These are phyloP conservation scores for Hygrocybe coccinea DNA, from an alignment of 768 basidiomycete genomes.

Conservation along the genomic window DNA sequence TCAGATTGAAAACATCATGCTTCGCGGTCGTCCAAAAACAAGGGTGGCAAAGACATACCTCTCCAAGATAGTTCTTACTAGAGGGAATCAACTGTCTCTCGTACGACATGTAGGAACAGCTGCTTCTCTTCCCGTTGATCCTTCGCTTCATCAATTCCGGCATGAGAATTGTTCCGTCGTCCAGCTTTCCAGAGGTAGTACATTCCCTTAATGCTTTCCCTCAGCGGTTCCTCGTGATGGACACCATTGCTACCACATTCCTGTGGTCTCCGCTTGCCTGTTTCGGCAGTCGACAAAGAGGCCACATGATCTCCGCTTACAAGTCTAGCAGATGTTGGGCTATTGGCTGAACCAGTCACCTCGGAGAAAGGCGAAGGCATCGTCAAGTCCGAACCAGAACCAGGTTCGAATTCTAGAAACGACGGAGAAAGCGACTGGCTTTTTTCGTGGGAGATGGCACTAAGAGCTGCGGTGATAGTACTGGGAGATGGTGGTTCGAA, in stretches of 20 bases:
- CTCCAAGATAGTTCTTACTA: not conserved
- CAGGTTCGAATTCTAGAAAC: slow-evolving; percentile 5
- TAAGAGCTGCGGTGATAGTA: slow-evolving; percentile 38
- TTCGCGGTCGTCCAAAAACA: too few relatives aligned
- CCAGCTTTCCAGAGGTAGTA: slow-evolving; percentile 56
- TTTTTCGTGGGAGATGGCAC: slow-evolving; percentile 28
- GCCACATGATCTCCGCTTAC: not conserved
- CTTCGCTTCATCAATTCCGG: slow-evolving; percentile 7
- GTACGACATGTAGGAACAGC: slow-evolving; percentile 37
- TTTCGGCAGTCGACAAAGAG: slow-evolving; percentile 13
- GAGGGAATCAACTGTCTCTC: slow-evolving; percentile 23
- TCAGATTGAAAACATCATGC: too few relatives aligned
- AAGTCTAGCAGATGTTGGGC: not conserved
- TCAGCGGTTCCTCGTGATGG: slow-evolving; percentile 38
- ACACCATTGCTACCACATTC: not conserved
- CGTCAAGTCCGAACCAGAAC: slow-evolving; percentile 11
- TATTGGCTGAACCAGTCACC: not conserved
- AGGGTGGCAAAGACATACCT: too few relatives aligned
- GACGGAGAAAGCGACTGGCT: slow-evolving; percentile 12
- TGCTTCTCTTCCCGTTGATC: slow-evolving; percentile 22
- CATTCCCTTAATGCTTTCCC: slow-evolving; percentile 50
- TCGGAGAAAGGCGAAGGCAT: slow-evolving; percentile 12
- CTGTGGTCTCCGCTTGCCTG: not conserved
- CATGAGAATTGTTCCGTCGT: slow-evolving; percentile 13
- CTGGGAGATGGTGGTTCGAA: slow-evolving; percentile 40